Conservation (phyloP, 2,329 filamentous ascomycete genomes). For the Cladosporium austrohemisphaericum region DNA sequence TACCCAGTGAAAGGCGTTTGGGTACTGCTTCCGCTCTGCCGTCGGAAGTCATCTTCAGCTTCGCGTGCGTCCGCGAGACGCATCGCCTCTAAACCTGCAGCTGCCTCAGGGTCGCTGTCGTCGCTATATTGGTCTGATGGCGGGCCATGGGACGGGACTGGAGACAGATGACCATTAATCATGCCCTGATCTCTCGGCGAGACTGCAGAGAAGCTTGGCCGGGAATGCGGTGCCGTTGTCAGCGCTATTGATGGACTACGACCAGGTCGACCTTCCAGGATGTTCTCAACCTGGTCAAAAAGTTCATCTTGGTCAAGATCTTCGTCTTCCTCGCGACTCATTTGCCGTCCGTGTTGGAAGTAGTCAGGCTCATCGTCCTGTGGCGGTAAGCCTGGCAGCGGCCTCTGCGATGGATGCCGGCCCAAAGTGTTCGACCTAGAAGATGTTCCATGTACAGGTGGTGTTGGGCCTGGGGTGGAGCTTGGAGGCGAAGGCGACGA, state of each 20-base stretch:
- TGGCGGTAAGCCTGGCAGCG: constrained; percentile 55
- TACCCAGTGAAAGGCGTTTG: constrained; percentile 47
- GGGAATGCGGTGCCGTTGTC: constrained; percentile 29
- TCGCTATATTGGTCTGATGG: constrained; percentile 54
- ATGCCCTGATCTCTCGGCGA: constrained; percentile 19
- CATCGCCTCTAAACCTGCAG: constrained; percentile 79
- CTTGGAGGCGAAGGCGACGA: constrained; percentile 39
- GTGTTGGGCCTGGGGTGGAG: constrained; percentile 50
- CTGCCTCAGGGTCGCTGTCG: constrained; percentile 84
- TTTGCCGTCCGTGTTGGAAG: constrained; percentile 26
- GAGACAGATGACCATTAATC: constrained; percentile 46
- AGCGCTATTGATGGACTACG: constrained; percentile 38
- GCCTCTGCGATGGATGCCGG: constrained; percentile 55
- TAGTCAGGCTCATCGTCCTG: constrained; percentile 39
- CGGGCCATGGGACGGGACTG: constrained; percentile 43
- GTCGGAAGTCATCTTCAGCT: constrained; percentile 55
- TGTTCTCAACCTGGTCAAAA: constrained; percentile 54
- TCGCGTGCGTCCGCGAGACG: constrained; percentile 78
- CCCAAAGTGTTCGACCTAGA: constrained; percentile 46
- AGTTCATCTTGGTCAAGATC: constrained; percentile 52
- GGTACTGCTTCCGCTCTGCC: constrained; percentile 55
- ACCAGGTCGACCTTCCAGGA: constrained; percentile 36
- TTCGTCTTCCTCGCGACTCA: constrained; percentile 24
- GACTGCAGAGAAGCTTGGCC: constrained; percentile 12
- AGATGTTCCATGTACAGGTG: constrained; percentile 41